phyloP scores from a whole-genome alignment of 2,329 filamentous ascomycete species.

The Epichloe brachyelytri region DNA sequence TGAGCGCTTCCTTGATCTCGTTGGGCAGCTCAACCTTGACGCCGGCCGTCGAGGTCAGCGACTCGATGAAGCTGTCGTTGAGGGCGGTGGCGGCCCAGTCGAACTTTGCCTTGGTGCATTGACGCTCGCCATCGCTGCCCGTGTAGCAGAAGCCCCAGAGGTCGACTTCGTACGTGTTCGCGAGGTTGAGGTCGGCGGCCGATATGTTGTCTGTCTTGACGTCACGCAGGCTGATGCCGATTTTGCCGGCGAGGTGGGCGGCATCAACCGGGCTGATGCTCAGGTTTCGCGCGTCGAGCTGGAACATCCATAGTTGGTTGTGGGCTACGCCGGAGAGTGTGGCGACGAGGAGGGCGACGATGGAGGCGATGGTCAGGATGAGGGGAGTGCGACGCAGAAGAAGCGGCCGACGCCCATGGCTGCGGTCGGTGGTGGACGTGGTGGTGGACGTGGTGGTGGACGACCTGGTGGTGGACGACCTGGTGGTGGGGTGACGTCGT shows the following conservation, averaged over 20 bases:
- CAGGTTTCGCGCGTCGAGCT: constrained; percentile 50
- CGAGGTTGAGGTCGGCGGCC: constrained; percentile 46
- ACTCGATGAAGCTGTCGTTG: constrained; percentile 45
- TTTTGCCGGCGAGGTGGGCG: constrained; percentile 20
- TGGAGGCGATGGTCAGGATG: constrained; percentile 61
- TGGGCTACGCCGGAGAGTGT: constrained; percentile 42
- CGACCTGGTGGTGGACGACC: not conserved
- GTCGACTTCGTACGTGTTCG: constrained; percentile 66
- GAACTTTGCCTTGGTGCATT: constrained; percentile 59
- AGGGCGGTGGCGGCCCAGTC: constrained; percentile 68
- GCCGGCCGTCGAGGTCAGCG: constrained; percentile 33
- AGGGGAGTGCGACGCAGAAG: constrained; percentile 79
- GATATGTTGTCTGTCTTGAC: constrained; percentile 36
- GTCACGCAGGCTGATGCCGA: constrained; percentile 11
- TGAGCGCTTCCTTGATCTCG: constrained; percentile 52
- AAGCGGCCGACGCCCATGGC: constrained; percentile 58
- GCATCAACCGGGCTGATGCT: constrained; percentile 22
- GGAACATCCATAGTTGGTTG: constrained; percentile 45
- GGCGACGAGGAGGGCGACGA: constrained; percentile 54
- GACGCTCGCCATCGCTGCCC: constrained; percentile 35
- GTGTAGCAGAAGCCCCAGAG: constrained; percentile 80
- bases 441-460: not conserved
- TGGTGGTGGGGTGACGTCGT: not conserved
- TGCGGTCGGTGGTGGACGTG: constrained; percentile 11
- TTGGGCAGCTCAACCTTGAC: constrained; percentile 53